Evolutionary conservation across 306 rosid species (phyloP), one percentile per base, ranked within the genome.

Genomic region (Dryas octopetala): DNA sequence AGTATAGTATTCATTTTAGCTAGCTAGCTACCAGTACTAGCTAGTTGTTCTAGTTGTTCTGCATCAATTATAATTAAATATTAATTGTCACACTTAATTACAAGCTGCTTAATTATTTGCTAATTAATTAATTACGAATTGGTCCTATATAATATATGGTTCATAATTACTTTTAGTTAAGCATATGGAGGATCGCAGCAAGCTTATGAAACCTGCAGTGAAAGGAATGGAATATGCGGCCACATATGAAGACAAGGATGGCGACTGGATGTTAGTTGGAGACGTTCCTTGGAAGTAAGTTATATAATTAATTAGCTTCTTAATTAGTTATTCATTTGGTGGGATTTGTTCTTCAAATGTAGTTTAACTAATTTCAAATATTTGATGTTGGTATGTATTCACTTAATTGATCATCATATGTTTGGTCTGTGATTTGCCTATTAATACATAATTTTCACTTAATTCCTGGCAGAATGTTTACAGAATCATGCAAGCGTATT

Each of bases 271-370:
- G 85, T 63, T 82, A 41, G 82, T 82, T 82, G 85, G 85, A 74
- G 85, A 82, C 62, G 85, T 82, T 70, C 85, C 85, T 74, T 82
- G 85, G 82, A 78, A 82, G 85, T 78, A 77, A 68, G 85, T 62
- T 58, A 45, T 65, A 40, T 1, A 32, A 32, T 23, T 23, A 32
- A 32, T 32, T 32, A 32, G 3, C 23, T 23, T 23, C 23, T 23
- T 32, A 32, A 32, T 32, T 1, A 32, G 38, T 32, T 1, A 32
- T 32, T 32, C 0, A 32, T 32, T 32, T 32, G 38, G 3, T 32
- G 38, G 38, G 38, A 32, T 32, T 32, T 32, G 38, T 32, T 32
- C 38, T 32, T 32, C 23, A 23, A 23, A 23, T 23, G 23, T 23
- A 23, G 23, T 23, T 23, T 23, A 23, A 23, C 23, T 32, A 32